These are phyloP conservation scores for Plasmodium cynomolgi DNA, from an alignment of 169 alveolate species.

Conservation along the genomic window DNA sequence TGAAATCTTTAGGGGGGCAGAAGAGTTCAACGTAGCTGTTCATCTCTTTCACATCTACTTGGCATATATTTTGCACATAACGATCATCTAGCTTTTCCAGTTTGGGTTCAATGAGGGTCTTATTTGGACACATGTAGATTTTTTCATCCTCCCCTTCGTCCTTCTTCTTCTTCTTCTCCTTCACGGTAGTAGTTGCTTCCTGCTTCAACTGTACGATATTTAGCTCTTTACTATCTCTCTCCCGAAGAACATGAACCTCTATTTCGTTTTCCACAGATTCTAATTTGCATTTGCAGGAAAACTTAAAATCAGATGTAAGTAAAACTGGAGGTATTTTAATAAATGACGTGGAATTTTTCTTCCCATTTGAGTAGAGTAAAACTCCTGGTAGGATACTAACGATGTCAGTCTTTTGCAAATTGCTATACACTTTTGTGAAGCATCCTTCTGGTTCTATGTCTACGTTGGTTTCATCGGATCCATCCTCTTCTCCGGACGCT, in stretches of 20 bases:
- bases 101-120: constrained; percentile 6
- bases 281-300: constrained; percentile 17
- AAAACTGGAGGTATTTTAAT: constrained; percentile 16
- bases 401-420: neutral
- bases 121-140: constrained; percentile 9
- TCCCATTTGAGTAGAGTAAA: neutral
- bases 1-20: constrained; percentile 32
- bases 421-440: constrained; percentile 21
- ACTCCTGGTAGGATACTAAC: neutral
- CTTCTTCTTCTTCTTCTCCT: neutral
- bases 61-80: constrained; percentile 16
- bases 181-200: neutral
- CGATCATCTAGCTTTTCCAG: neutral
- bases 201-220: neutral
- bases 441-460: constrained; percentile 23
- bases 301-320: neutral
- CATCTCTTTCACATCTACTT: neutral
- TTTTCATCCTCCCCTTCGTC: neutral
- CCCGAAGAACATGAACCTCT: neutral
- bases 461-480: neutral
- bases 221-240: neutral
- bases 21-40: constrained; percentile 12
- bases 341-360: neutral
- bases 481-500: neutral
- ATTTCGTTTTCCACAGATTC: neutral